phyloP scores from a whole-genome alignment of 2,329 filamentous ascomycete species.

The Paracamarosporium sp. region DNA sequence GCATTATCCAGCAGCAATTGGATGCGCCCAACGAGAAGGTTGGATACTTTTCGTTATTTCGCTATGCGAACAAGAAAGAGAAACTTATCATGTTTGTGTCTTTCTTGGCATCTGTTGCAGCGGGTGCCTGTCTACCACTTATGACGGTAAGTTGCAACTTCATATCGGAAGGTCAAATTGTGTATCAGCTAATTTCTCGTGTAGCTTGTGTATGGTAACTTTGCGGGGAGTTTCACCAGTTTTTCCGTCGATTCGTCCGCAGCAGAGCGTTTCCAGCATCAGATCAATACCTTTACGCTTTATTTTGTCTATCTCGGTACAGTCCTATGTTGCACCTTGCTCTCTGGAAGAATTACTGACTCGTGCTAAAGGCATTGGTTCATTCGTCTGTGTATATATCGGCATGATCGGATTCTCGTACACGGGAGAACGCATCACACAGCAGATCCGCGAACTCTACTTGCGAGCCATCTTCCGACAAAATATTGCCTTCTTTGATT shows the following conservation, averaged over 20 bases:
- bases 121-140: slow-evolving; percentile 74
- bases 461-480: slow-evolving; percentile 62
- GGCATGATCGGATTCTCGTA: slow-evolving; percentile 89
- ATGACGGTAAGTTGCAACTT: slow-evolving; percentile 65
- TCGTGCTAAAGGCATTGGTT: slow-evolving; percentile 27
- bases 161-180: too few species aligned
- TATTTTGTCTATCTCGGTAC: slow-evolving; percentile 50
- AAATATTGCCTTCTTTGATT: slow-evolving; percentile 66
- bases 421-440: slow-evolving; percentile 56
- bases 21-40: slow-evolving; percentile 52
- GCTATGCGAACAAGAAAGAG: slow-evolving; percentile 53
- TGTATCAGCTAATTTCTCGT: background rate
- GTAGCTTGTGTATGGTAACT: slow-evolving; percentile 48
- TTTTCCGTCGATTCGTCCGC: slow-evolving; percentile 42
- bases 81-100: slow-evolving; percentile 58
- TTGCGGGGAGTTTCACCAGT: slow-evolving; percentile 44
- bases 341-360: slow-evolving; percentile 9
- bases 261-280: slow-evolving; percentile 31
- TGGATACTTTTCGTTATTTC: slow-evolving; percentile 54
- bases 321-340: slow-evolving; percentile 42
- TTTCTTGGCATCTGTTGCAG: slow-evolving; percentile 70
- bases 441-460: slow-evolving; percentile 63
- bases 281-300: slow-evolving; percentile 40
- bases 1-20: slow-evolving; percentile 48
- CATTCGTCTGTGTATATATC: slow-evolving; percentile 72